Conservation (phyloP, 2,329 filamentous ascomycete species). For the Botrytis squamosa region DNA sequence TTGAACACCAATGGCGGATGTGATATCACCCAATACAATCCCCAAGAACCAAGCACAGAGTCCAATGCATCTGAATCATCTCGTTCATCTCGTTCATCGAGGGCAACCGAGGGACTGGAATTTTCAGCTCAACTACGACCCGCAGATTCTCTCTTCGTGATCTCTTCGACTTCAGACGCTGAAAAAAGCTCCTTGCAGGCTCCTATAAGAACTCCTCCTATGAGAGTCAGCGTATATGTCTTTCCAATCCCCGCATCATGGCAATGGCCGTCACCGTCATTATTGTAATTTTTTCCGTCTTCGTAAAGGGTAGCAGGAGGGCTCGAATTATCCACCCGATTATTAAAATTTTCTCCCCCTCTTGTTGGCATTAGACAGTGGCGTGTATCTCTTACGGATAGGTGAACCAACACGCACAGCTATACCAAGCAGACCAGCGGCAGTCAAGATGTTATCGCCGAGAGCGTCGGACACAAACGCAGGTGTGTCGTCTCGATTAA, state of each 20-base stretch:
- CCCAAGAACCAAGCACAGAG: not conserved
- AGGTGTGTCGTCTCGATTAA: not conserved
- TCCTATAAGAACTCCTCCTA: not conserved
- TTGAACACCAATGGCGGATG: too few relatives aligned
- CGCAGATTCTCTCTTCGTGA: not conserved
- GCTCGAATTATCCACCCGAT: not conserved
- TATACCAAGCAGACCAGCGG: accelerated
- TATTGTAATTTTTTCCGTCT: not conserved
- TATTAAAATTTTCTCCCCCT: accelerated
- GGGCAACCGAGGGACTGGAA: not conserved
- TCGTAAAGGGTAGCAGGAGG: not conserved
- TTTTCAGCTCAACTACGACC: not conserved
- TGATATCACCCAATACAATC: not conserved
- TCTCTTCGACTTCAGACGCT: not conserved
- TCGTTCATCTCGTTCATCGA: not conserved
- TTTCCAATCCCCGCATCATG: not conserved
- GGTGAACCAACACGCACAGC: not conserved
- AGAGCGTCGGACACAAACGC: not conserved
- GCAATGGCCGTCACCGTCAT: too few relatives aligned
- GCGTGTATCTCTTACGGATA: not conserved
- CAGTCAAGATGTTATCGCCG: not conserved
- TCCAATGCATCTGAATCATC: not conserved
- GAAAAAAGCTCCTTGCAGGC: not conserved
- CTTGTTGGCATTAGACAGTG: too few relatives aligned
- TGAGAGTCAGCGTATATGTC: not conserved